These are phyloP conservation scores for Crithidia bombi DNA, from an alignment of 208 protist species.

Conservation along the genomic window DNA sequence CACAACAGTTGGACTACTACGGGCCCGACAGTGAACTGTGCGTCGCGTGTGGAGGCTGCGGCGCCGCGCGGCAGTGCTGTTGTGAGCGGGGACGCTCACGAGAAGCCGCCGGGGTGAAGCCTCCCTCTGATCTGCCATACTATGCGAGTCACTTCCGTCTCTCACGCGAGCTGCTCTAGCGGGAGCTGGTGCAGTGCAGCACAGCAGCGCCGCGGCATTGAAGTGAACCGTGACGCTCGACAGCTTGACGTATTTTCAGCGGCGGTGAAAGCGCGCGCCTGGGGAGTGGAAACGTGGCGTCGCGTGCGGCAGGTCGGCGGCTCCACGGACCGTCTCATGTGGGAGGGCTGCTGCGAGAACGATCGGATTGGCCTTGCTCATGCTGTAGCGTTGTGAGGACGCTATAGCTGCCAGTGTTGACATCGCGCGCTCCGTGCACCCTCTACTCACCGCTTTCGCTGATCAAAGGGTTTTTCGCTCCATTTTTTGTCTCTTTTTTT, in stretches of 20 bases:
- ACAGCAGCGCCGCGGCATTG: not conserved
- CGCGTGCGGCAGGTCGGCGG: too few species aligned
- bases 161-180: conserved; percentile 29
- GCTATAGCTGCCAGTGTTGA: too few species aligned
- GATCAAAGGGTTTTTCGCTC: too few species aligned
- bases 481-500: too few species aligned
- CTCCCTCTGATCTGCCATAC: too few species aligned
- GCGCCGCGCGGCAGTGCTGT: conserved; percentile 12
- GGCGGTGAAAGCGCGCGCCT: not conserved
- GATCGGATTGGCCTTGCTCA: too few species aligned
- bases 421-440: too few species aligned
- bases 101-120: conserved; percentile 10
- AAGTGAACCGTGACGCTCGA: not conserved
- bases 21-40: conserved; percentile 40
- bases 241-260: not conserved
- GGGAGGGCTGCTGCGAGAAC: too few species aligned
- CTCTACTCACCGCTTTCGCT: too few species aligned
- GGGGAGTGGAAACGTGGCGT: not conserved
- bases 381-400: too few species aligned
- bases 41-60: conserved; percentile 19
- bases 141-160: not conserved
- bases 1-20: conserved; percentile 79
- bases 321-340: too few species aligned
- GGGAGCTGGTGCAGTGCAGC: conserved; percentile 17
- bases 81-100: conserved; percentile 10